A percentile compares a stretch with the other conserved stretches of the same genome.
phyloP scores from a whole-genome alignment of 1,284 basidiomycete genomes.

The Fomitopsis palustris region DNA sequence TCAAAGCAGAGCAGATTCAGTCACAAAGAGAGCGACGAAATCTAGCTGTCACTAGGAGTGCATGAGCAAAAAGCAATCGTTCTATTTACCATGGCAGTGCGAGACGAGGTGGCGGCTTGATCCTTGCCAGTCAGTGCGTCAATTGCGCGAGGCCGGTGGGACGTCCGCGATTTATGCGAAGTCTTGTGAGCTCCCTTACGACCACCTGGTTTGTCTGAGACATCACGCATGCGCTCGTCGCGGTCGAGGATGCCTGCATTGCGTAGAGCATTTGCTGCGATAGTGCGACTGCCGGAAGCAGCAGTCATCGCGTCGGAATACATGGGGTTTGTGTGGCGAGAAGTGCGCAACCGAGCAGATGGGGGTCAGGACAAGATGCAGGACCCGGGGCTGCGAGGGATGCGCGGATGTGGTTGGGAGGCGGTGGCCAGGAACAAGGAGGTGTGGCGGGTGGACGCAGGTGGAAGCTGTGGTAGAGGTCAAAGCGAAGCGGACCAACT shows the following conservation, averaged over 20 bases:
- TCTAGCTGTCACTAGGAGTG: constrained; percentile 24
- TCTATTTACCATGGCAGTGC: constrained; percentile 64
- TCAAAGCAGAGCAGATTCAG: constrained; percentile 25
- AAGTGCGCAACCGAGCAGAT: not conserved
- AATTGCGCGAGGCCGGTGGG: constrained; percentile 54
- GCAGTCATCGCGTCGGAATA: constrained; percentile 36
- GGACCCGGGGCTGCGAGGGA: not conserved
- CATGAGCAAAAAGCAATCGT: constrained; percentile 28
- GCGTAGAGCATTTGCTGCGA: constrained; percentile 59
- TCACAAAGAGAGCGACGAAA: constrained; percentile 18
- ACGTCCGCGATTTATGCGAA: constrained; percentile 48
- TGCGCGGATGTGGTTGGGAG: not conserved
- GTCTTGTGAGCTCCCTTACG: constrained; percentile 57
- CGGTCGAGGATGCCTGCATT: constrained; percentile 70
- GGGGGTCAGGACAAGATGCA: not conserved
- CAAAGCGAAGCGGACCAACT: constrained; percentile 9
- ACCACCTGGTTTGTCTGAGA: constrained; percentile 61
- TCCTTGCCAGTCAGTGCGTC: constrained; percentile 52
- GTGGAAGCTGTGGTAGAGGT: constrained; percentile 7
- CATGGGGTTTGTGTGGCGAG: not conserved
- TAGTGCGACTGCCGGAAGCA: constrained; percentile 43
- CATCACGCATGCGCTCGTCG: constrained; percentile 69
- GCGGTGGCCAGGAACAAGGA: not conserved
- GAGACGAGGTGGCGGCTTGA: constrained; percentile 35
- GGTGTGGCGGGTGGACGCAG: constrained; percentile 7